Evolutionary conservation across 106 monocot species (phyloP).

Genomic region (Phalaenopsis equestris): DNA sequence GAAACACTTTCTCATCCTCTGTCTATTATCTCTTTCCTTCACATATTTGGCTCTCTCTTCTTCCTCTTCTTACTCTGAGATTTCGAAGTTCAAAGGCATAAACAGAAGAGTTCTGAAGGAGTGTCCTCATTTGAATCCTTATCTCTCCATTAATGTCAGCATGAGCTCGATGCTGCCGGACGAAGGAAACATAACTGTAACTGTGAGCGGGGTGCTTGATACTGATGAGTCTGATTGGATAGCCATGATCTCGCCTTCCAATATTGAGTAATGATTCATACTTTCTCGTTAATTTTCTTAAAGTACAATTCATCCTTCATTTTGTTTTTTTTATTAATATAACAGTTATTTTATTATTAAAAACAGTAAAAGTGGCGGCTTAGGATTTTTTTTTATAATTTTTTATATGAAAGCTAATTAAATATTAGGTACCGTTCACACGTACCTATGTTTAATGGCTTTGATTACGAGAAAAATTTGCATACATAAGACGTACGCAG

Average conservation of each 20-base stretch:
- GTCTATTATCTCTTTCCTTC: background rate
- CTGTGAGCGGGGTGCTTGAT: constrained; percentile 36
- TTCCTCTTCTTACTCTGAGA: background rate
- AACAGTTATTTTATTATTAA: too few relatives aligned
- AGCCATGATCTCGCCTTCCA: constrained; percentile 67
- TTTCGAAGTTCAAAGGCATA: constrained; percentile 31
- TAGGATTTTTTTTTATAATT: too few relatives aligned
- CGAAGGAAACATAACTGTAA: constrained; percentile 46
- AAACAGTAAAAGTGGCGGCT: too few relatives aligned
- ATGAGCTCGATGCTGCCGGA: constrained; percentile 23
- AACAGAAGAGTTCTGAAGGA: constrained; percentile 37
- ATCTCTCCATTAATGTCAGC: constrained; percentile 29
- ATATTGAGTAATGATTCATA: constrained; percentile 27
- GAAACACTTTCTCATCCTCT: background rate
- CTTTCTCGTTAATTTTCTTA: background rate
- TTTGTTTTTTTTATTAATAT: too few relatives aligned
- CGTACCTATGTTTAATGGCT: too few relatives aligned
- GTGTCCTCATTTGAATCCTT: constrained; percentile 34
- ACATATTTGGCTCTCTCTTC: background rate
- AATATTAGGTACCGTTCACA: too few relatives aligned
- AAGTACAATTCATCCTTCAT: too few relatives aligned
- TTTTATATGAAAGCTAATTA: too few relatives aligned
- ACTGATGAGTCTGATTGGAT: constrained; percentile 61
- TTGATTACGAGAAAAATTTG: too few relatives aligned
- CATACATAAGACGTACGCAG: too few relatives aligned